Evolutionary conservation across 1,284 basidiomycete genomes (phyloP).

Genomic region (Boletus subluridellus): DNA sequence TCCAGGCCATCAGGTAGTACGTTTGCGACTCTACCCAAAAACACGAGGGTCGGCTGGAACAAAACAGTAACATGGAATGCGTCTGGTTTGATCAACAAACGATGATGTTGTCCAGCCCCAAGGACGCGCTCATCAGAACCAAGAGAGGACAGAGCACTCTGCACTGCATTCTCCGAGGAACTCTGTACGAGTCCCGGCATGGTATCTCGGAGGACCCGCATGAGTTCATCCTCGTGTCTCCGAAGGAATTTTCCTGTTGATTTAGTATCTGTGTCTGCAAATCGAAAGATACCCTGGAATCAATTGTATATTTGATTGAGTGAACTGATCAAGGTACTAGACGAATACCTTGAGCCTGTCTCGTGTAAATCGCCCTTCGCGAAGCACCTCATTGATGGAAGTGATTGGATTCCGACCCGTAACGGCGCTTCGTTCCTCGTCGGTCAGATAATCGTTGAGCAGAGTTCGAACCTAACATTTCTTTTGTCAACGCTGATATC

Average conservation of each 20-base stretch:
- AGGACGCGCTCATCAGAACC: conserved; percentile 70
- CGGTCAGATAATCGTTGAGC: conserved; percentile 89
- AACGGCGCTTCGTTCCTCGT: conserved; percentile 77
- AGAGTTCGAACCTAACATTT: conserved; percentile 69
- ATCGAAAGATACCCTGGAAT: conserved; percentile 79
- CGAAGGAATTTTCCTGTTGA: conserved; percentile 65
- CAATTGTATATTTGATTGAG: conserved; percentile 4
- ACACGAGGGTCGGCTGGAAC: conserved; percentile 89
- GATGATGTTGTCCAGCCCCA: conserved; percentile 75
- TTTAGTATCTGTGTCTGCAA: conserved; percentile 83
- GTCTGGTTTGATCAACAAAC: conserved; percentile 84
- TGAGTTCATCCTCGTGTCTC: conserved; percentile 82
- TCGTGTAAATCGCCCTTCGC: conserved; percentile 74
- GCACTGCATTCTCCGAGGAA: conserved; percentile 57
- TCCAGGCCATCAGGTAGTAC: conserved; percentile 75
- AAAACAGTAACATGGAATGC: conserved; percentile 93
- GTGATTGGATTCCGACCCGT: conserved; percentile 82
- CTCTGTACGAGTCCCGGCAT: conserved; percentile 91
- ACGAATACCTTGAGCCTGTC: conserved; percentile 72
- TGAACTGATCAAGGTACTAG: neutral
- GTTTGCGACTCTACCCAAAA: conserved; percentile 71
- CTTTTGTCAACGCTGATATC: conserved; percentile 6
- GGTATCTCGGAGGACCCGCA: conserved; percentile 79
- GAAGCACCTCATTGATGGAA: conserved; percentile 91
- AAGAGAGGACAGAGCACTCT: conserved; percentile 57